These are phyloP conservation scores for Salix arbutifolia DNA, from an alignment of 345 rosid genomes.

Conservation along the genomic window DNA sequence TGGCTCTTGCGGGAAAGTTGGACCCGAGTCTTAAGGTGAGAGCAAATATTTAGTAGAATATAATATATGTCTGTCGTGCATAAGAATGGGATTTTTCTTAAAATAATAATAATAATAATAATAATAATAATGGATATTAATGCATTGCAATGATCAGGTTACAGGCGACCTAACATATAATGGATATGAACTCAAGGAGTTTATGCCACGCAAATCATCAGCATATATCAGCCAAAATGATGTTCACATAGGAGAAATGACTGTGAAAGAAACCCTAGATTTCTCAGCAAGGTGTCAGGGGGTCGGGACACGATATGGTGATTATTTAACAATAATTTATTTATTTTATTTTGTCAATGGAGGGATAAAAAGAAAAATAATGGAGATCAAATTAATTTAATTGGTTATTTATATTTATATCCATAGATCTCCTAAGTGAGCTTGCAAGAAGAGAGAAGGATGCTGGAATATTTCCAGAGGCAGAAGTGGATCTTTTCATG, in stretches of 20 bases:
- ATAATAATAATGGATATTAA: neutral
- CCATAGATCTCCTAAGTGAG: conserved; percentile 65
- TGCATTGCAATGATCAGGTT: conserved; percentile 36
- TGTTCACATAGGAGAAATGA: conserved; percentile 82
- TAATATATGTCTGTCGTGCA: neutral
- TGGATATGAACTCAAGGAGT: conserved; percentile 58
- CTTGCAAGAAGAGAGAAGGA: conserved; percentile 76
- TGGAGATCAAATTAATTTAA: neutral
- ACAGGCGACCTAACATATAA: conserved; percentile 65
- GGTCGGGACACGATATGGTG: conserved; percentile 86
- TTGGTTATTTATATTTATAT: neutral
- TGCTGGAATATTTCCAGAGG: conserved; percentile 78
- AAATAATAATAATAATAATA: too few species aligned
- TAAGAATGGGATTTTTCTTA: neutral
- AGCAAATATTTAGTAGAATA: neutral
- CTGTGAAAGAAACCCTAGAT: conserved; percentile 87
- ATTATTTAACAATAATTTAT: neutral
- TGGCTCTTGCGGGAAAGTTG: conserved; percentile 77
- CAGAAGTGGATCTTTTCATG: conserved; percentile 94
- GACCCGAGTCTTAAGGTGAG: conserved; percentile 60
- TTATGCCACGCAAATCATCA: conserved; percentile 80
- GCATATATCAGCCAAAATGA: conserved; percentile 94
- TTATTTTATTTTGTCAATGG: neutral
- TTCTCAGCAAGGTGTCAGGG: conserved; percentile 96
- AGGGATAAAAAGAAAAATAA: neutral